Base-by-base conservation (phyloP, 225 moss, liverwort and hornwort genomes). In the Neckera pumila region DNA sequence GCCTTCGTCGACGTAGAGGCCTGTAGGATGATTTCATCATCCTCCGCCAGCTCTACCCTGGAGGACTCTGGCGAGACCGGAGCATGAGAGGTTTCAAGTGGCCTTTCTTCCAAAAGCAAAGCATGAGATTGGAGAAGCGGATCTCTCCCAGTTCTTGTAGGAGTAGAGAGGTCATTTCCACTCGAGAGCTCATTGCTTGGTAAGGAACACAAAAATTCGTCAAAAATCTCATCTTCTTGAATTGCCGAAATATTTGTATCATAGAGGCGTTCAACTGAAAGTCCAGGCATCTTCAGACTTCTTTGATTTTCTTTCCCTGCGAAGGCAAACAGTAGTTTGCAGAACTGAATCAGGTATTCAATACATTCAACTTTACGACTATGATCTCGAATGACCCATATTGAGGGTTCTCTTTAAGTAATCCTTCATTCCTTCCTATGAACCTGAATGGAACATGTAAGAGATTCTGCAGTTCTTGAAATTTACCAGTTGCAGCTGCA, bases 191-290 rank as follows among this genome's bases (percentile, higher is more conserved):
- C 89, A 84, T 70, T 63, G 83, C 92, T 56, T 27, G 90, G 92
- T 62, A 94, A 89, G 64, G 86, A 87, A 86, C 91, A 89, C 82
- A 92, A 85, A 82, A 94, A 89, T 69, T 91, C 87, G 30, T 86
- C 87, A 59, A 89, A 79, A n/a, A 94, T 92, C 79, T 92, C 83
- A 66, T 92, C 92, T 87, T 92, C 92, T 76, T 90, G 88, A 69
- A 81, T 85, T 81, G 86, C 85, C 40, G 90, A 92, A 79, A 92
- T 91, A 85, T 47, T 87, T 9, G 7, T 34, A 79, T 89, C 87
- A 77, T 91, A 92, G 15, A 94, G 91, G 60, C 85, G 87, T 82
- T 90, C 91, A 34, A 90, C 79, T 85, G 90, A 80, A 70, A 77
- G 81, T 61, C 69, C 85, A 84, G 85, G 85, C 63, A 78, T 40